phyloP scores from a whole-genome alignment of 768 basidiomycete genomes.

The Phaffia tasmanica region DNA sequence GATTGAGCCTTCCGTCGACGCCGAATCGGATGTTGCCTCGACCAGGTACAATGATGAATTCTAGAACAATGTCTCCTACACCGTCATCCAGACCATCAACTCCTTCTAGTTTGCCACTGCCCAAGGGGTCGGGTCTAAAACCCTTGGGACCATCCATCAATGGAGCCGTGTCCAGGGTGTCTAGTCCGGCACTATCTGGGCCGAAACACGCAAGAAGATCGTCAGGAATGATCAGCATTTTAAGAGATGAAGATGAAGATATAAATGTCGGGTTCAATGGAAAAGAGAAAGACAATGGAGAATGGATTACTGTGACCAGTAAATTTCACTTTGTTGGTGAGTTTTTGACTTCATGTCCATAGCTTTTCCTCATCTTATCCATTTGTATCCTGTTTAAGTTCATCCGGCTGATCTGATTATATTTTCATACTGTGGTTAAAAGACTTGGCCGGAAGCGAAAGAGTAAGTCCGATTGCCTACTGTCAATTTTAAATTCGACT shows the following conservation, averaged over 20 bases:
- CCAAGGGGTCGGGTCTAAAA: neutral
- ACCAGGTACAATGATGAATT: constrained; percentile 1
- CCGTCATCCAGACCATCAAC: constrained; percentile 24
- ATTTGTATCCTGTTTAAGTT: neutral
- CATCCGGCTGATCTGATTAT: too few relatives aligned
- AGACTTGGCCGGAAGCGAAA: constrained; percentile 85
- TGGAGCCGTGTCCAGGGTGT: neutral
- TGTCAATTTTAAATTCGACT: neutral
- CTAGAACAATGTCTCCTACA: constrained; percentile 21
- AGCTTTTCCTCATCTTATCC: neutral
- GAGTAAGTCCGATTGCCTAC: constrained; percentile 47
- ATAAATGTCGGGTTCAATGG: constrained; percentile 36
- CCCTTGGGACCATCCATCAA: constrained; percentile 6
- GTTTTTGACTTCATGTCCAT: neutral
- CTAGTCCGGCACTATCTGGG: neutral
- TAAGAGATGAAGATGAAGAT: constrained; percentile 42
- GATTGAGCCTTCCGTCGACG: constrained; percentile 2
- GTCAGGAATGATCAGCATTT: constrained; percentile 20
- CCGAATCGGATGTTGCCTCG: constrained; percentile 19
- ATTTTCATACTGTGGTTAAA: too few relatives aligned
- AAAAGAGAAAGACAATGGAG: constrained; percentile 40
- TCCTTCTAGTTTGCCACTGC: constrained; percentile 17
- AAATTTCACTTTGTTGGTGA: constrained; percentile 91
- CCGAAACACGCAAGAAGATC: neutral
- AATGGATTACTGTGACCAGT: constrained; percentile 80